A percentile compares a stretch with the other conserved stretches of the same genome.
These are phyloP conservation scores for Phytophthora palmivora DNA, from an alignment of 352 stramenopile genomes.

Conservation along the genomic window DNA sequence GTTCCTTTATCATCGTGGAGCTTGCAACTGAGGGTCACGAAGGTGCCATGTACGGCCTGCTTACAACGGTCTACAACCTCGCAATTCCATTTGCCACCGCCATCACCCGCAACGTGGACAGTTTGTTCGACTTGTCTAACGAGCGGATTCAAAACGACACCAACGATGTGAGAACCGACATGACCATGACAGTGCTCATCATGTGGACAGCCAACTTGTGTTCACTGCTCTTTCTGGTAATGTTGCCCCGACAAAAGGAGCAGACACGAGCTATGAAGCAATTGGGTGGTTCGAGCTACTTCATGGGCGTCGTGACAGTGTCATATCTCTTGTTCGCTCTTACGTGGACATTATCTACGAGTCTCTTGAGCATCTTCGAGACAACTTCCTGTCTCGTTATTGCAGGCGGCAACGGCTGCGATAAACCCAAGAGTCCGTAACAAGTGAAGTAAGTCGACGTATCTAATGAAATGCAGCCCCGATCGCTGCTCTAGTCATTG, in stretches of 20 bases:
- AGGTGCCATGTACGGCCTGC: conserved; percentile 67
- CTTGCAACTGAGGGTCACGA: conserved; percentile 62
- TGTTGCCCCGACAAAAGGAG: conserved; percentile 72
- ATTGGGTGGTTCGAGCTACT: conserved; percentile 56
- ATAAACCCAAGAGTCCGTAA: conserved; percentile 24
- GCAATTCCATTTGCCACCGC: conserved; percentile 48
- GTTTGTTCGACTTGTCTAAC: conserved; percentile 47
- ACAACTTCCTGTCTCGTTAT: conserved; percentile 58
- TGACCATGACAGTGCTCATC: conserved; percentile 59
- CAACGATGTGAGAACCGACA: conserved; percentile 42
- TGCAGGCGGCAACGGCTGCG: conserved; percentile 47
- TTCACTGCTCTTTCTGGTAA: conserved; percentile 52
- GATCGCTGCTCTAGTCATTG: conserved; percentile 4
- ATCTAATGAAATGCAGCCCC: conserved; percentile 16
- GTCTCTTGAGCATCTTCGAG: conserved; percentile 66
- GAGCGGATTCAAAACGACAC: conserved; percentile 65
- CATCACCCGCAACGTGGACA: conserved; percentile 54
- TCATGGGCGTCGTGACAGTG: conserved; percentile 57
- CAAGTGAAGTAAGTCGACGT: conserved; percentile 17
- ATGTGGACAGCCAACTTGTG: conserved; percentile 63
- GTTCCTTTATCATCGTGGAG: conserved; percentile 67
- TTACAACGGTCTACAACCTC: conserved; percentile 70
- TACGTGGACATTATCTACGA: conserved; percentile 52
- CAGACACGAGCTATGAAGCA: conserved; percentile 69
- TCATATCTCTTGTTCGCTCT: conserved; percentile 54